A percentile compares a stretch with the other conserved stretches of the same genome.
Conservation (phyloP, 305 asterid genomes). For the Petunia hybrid region DNA sequence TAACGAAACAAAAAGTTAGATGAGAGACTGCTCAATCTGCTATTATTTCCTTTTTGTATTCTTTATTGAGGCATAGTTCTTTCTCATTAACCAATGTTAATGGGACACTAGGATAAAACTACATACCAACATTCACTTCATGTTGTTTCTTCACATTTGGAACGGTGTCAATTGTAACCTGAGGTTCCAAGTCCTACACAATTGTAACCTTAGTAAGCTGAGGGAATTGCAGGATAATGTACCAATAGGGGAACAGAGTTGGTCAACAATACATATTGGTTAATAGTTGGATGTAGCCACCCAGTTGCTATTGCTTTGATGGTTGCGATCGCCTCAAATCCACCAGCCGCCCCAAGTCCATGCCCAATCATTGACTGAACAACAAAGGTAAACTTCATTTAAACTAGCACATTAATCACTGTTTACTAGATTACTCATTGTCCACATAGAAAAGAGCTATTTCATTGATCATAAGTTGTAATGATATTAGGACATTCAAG, state of each 20-base stretch:
- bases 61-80: not conserved
- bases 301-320: conserved; percentile 76
- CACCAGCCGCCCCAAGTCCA: conserved; percentile 80
- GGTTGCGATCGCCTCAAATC: conserved; percentile 75
- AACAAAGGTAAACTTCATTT: not conserved
- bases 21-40: too few relatives aligned
- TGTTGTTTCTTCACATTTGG: conserved; percentile 77
- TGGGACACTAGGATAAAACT: not conserved
- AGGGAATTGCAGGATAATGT: not conserved
- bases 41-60: too few relatives aligned
- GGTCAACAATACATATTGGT: conserved; percentile 57
- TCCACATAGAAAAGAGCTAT: too few relatives aligned
- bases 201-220: not conserved
- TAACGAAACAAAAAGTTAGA: not conserved
- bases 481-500: too few relatives aligned
- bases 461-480: too few relatives aligned
- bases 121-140: conserved; percentile 69
- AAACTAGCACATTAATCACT: too few relatives aligned
- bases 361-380: conserved; percentile 75
- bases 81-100: not conserved
- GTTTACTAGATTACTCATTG: too few relatives aligned
- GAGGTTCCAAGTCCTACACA: conserved; percentile 60
- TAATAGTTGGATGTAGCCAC: conserved; percentile 79
- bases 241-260: not conserved
- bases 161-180: conserved; percentile 69